Evolutionary conservation across 2,329 filamentous ascomycete genomes (phyloP).

Genomic region (Neofusicoccum sp.): DNA sequence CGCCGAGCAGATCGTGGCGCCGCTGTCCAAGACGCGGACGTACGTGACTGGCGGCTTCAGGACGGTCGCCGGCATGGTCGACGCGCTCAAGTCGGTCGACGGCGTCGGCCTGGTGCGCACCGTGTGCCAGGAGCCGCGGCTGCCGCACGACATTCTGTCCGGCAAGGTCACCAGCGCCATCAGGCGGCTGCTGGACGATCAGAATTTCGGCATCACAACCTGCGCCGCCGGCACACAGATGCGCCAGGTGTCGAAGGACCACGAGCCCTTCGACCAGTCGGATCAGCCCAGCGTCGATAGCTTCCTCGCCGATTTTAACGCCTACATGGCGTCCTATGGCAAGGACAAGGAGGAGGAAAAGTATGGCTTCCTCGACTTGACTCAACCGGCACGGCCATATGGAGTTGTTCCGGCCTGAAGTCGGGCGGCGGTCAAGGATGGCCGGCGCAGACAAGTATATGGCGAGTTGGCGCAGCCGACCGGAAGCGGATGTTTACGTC

Average conservation of each 20-base stretch:
- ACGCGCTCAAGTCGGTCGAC: slow-evolving; percentile 34
- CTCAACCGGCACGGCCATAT: too few relatives aligned
- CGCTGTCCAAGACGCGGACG: slow-evolving; percentile 51
- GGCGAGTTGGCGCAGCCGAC: too few relatives aligned
- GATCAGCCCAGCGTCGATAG: too few relatives aligned
- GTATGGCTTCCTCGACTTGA: too few relatives aligned
- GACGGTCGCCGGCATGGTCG: slow-evolving; percentile 19
- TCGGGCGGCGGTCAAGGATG: too few relatives aligned
- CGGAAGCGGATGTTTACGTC: too few relatives aligned
- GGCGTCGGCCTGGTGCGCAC: slow-evolving; percentile 61
- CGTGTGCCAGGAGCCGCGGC: slow-evolving; percentile 50
- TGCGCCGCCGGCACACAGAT: slow-evolving; percentile 53
- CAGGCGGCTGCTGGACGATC: slow-evolving; percentile 46
- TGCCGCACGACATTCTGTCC: slow-evolving; percentile 46
- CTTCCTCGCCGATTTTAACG: too few relatives aligned
- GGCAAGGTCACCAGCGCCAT: slow-evolving; percentile 48
- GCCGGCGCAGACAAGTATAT: too few relatives aligned
- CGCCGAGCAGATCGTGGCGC: slow-evolving; percentile 50
- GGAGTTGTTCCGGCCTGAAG: too few relatives aligned
- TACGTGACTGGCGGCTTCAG: slow-evolving; percentile 58
- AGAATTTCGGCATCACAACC: slow-evolving; percentile 52
- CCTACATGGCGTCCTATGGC: too few relatives aligned
- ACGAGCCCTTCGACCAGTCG: too few relatives aligned
- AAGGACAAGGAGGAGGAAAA: too few relatives aligned
- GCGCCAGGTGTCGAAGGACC: slow-evolving; percentile 51